Evolutionary conservation across 768 basidiomycete species (phyloP).

Genomic region (Glaciozyma martinii): DNA sequence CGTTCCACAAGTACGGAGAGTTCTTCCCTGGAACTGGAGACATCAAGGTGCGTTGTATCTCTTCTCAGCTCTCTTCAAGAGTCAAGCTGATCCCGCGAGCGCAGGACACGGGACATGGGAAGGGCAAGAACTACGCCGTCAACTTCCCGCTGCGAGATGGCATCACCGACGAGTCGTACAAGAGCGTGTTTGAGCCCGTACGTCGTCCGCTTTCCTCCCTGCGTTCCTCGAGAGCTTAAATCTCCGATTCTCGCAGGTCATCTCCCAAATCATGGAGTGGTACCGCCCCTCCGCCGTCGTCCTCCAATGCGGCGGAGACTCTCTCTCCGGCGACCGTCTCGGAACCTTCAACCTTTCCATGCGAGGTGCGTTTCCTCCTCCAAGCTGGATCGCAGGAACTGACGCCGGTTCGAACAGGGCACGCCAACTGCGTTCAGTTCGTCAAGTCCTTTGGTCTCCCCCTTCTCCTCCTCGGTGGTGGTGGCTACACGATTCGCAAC

Average conservation of each 20-base stretch:
- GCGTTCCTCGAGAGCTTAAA: not conserved
- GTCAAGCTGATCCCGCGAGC: conserved; percentile 10
- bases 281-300: conserved; percentile 93
- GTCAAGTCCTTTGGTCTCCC: conserved; percentile 95
- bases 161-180: conserved; percentile 88
- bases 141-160: conserved; percentile 95
- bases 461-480: conserved; percentile 86
- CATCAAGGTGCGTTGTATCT: conserved; percentile 50
- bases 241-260: conserved; percentile 53
- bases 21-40: conserved; percentile 86
- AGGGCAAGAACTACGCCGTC: conserved; percentile 85
- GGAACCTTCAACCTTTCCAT: conserved; percentile 95
- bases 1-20: conserved; percentile 95
- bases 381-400: not conserved
- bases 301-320: conserved; percentile 94
- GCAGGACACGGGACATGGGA: conserved; percentile 83
- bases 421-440: conserved; percentile 94
- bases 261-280: conserved; percentile 83
- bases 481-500: conserved; percentile 97
- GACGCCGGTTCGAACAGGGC: conserved; percentile 49
- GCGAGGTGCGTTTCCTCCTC: conserved; percentile 52
- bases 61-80: conserved; percentile 17
- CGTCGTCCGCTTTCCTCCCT: conserved; percentile 36
- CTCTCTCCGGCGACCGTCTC: conserved; percentile 88
- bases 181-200: conserved; percentile 89